These are phyloP conservation scores for Citrus medica DNA, from an alignment of 345 rosid species.

Conservation along the genomic window DNA sequence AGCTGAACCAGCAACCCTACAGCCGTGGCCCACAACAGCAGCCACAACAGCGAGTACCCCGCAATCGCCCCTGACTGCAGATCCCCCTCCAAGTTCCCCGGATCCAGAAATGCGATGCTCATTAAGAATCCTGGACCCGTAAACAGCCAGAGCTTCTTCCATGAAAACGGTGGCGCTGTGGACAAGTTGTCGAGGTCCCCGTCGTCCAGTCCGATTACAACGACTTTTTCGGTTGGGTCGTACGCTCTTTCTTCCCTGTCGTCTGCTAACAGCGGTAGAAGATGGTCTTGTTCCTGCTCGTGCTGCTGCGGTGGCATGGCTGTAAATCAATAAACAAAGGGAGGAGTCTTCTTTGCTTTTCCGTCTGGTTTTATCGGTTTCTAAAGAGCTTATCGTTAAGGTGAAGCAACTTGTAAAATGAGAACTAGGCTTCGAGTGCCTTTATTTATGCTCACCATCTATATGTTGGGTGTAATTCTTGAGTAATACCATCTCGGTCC, in stretches of 20 bases:
- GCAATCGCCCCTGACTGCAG: slow-evolving; percentile 95
- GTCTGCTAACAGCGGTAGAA: slow-evolving; percentile 31
- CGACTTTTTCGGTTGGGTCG: slow-evolving; percentile 71
- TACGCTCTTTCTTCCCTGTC: slow-evolving; percentile 59
- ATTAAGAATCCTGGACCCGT: slow-evolving; percentile 92
- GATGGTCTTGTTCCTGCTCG: neutral
- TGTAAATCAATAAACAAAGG: neutral
- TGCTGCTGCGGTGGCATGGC: slow-evolving; percentile 15
- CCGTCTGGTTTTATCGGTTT: neutral
- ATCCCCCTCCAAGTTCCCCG: slow-evolving; percentile 94
- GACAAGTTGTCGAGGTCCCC: slow-evolving; percentile 20
- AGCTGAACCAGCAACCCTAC: slow-evolving; percentile 93
- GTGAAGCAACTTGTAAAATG: neutral
- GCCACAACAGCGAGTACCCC: slow-evolving; percentile 88
- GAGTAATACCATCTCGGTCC: neutral
- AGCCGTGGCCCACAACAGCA: slow-evolving; percentile 92
- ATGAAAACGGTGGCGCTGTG: slow-evolving; percentile 70
- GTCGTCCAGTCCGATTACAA: slow-evolving; percentile 46
- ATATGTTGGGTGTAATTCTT: neutral
- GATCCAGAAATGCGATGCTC: slow-evolving; percentile 96
- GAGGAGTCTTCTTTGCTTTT: neutral
- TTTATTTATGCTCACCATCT: too few species aligned
- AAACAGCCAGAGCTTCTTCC: slow-evolving; percentile 90
- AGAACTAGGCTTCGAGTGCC: neutral
- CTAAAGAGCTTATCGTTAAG: neutral